Evolutionary conservation across 2,329 filamentous ascomycete species (phyloP).

Genomic region (Alternaria arbusti): DNA sequence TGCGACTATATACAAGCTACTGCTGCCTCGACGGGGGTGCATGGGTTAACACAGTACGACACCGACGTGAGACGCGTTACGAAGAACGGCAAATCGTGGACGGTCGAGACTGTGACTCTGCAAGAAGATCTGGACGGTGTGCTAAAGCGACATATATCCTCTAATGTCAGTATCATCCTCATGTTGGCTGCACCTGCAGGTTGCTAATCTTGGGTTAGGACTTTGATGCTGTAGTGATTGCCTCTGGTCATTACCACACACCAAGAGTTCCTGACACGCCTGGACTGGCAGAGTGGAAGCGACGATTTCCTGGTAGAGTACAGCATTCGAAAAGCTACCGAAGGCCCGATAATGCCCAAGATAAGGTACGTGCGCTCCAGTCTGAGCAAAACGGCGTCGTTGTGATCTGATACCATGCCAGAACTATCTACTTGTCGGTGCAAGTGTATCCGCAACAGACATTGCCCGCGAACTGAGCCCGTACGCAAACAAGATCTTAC

Average conservation of each 20-base stretch:
- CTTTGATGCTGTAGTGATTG: slow-evolving; percentile 62
- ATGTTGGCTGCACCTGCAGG: accelerated
- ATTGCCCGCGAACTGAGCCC: slow-evolving; percentile 60
- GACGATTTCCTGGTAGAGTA: slow-evolving; percentile 53
- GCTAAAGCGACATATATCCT: slow-evolving; percentile 8
- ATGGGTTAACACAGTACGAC: slow-evolving; percentile 60
- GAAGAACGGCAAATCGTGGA: slow-evolving; percentile 61
- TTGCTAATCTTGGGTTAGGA: slow-evolving; percentile 25
- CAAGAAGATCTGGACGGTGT: slow-evolving; percentile 10
- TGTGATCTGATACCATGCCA: neutral
- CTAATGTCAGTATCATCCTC: neutral
- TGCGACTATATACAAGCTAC: slow-evolving; percentile 68
- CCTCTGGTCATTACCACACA: slow-evolving; percentile 62
- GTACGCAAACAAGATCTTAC: slow-evolving; percentile 55
- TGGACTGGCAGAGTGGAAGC: slow-evolving; percentile 56
- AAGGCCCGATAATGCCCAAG: slow-evolving; percentile 54
- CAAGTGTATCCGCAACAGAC: slow-evolving; percentile 62
- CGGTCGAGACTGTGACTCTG: slow-evolving; percentile 58
- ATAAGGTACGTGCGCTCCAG: slow-evolving; percentile 49
- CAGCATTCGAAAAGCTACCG: slow-evolving; percentile 61
- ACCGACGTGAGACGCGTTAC: slow-evolving; percentile 63
- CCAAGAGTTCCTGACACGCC: slow-evolving; percentile 57
- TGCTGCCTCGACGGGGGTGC: slow-evolving; percentile 58
- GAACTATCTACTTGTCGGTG: slow-evolving; percentile 63
- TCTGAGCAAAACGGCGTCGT: neutral